A percentile compares a stretch with the other conserved stretches of the same genome.
phyloP scores from a whole-genome alignment of 1,139 yeast genomes.

The Scheffersomyces insectosa region DNA sequence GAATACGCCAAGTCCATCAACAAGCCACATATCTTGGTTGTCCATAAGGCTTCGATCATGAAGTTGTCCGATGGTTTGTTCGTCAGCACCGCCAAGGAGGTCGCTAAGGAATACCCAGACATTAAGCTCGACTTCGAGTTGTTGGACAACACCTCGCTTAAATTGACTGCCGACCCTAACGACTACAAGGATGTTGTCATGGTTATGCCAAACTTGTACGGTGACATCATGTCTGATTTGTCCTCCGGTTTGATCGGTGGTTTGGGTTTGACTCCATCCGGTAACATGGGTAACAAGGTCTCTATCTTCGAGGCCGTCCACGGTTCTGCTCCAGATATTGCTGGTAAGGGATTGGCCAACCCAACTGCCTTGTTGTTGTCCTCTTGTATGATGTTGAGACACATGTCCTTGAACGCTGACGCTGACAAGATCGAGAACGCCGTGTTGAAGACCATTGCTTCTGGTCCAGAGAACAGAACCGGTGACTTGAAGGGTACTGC shows the following conservation, averaged over 20 bases:
- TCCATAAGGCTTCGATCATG: constrained; percentile 98
- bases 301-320: constrained; percentile 99
- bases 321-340: constrained; percentile 98
- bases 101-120: constrained; percentile 90
- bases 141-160: constrained; percentile 93
- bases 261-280: constrained; percentile 97
- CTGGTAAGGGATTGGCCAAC: constrained; percentile 97
- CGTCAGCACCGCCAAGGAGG: constrained; percentile 85
- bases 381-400: constrained; percentile 98
- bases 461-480: constrained; percentile 91
- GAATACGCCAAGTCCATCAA: constrained; percentile 91
- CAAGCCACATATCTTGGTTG: constrained; percentile 89
- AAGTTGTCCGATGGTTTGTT: constrained; percentile 97
- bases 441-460: constrained; percentile 88
- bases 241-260: constrained; percentile 98
- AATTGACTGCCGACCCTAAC: constrained; percentile 84
- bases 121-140: constrained; percentile 80
- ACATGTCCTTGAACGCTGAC: constrained; percentile 81
- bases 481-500: constrained; percentile 96
- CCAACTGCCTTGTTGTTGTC: constrained; percentile 96
- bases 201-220: constrained; percentile 99
- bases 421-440: constrained; percentile 88
- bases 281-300: constrained; percentile 98
- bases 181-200: constrained; percentile 80
- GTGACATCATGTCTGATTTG: constrained; percentile 96